Conservation (phyloP, 169 alveolate species). For the Eimeria tenella region DNA sequence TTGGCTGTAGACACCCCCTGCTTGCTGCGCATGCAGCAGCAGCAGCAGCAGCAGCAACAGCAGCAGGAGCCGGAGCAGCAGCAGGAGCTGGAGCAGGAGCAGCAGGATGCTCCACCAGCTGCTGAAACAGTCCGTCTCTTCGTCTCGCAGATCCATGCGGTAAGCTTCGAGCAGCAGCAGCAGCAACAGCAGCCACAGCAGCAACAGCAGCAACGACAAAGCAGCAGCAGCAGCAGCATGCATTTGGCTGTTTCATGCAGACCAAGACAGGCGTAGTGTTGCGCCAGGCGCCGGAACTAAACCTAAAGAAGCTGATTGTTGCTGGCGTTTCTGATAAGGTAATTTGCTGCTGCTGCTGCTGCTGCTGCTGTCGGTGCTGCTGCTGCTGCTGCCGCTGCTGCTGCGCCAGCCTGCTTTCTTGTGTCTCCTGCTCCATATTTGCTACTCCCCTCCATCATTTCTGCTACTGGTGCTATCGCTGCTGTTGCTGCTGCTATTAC, state of each 20-base stretch:
- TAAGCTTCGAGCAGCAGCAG: slow-evolving; percentile 10
- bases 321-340: slow-evolving; percentile 94
- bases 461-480: neutral
- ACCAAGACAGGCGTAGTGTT: slow-evolving; percentile 87
- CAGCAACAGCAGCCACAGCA: neutral
- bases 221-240: neutral
- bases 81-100: neutral
- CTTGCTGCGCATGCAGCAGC: slow-evolving; percentile 16
- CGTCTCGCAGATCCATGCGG: slow-evolving; percentile 46
- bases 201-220: neutral
- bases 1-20: slow-evolving; percentile 23
- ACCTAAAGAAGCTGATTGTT: slow-evolving; percentile 95
- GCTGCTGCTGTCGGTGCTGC: neutral
- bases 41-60: neutral
- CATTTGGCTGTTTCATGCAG: neutral
- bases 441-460: neutral
- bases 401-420: neutral
- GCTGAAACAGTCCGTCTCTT: slow-evolving; percentile 29
- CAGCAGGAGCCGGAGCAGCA: neutral
- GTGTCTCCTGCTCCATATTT: neutral
- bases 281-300: slow-evolving; percentile 99
- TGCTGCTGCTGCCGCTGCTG: slow-evolving; percentile 11
- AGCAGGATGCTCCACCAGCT: neutral
- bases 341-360: neutral
- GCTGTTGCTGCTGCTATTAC: neutral